Evolutionary conservation across 306 rosid genomes (phyloP).

Genomic region (Psophocarpus tetragonolobus): DNA sequence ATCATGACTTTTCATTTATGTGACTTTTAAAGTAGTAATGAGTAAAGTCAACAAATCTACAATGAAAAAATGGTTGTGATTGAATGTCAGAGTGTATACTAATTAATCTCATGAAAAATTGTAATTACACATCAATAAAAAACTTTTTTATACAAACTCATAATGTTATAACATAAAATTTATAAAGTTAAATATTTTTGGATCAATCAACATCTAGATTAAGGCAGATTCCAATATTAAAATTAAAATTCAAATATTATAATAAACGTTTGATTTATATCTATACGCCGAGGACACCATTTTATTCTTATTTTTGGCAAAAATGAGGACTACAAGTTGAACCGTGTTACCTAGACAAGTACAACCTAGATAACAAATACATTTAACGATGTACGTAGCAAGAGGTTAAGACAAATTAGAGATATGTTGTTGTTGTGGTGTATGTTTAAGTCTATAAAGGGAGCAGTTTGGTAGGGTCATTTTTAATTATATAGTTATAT

Average conservation of each 20-base stretch:
- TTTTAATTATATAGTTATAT: neutral
- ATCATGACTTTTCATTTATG: too few relatives aligned
- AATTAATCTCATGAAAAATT: too few relatives aligned
- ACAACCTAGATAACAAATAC: neutral
- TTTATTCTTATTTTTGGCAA: neutral
- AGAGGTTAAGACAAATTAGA: neutral
- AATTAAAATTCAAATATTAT: too few relatives aligned
- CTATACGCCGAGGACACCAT: neutral
- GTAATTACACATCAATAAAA: too few relatives aligned
- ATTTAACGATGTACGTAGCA: neutral
- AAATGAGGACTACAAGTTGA: neutral
- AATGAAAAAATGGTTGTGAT: too few relatives aligned
- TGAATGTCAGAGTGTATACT: too few relatives aligned
- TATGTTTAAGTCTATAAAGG: neutral
- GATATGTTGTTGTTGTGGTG: neutral
- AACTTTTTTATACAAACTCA: too few relatives aligned
- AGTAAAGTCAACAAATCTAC: too few relatives aligned
- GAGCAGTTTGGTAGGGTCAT: slow-evolving; percentile 2
- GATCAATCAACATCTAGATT: neutral
- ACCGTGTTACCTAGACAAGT: neutral
- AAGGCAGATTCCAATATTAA: neutral
- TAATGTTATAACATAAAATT: neutral
- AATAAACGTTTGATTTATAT: neutral
- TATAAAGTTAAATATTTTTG: too few relatives aligned
- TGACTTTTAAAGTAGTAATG: too few relatives aligned